Conservation (phyloP, 2,329 filamentous ascomycete genomes). For the Chrysoporthe austroafricana region DNA sequence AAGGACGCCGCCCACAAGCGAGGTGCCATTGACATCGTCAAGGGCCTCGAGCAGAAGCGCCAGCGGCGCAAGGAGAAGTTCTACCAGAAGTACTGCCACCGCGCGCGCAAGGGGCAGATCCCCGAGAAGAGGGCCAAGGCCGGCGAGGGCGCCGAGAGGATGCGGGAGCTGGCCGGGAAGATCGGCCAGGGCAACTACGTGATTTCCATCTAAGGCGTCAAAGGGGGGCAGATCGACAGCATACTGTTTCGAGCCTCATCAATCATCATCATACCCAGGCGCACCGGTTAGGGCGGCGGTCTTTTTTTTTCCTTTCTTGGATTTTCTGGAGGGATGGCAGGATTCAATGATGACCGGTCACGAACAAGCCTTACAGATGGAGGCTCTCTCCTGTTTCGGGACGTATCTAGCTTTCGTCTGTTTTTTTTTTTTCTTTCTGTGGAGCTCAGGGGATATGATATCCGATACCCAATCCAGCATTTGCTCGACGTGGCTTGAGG, state of each 20-base stretch:
- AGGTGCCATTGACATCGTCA: constrained; percentile 96
- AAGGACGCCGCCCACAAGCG: constrained; percentile 69
- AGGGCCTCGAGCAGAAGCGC: constrained; percentile 92
- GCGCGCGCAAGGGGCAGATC: constrained; percentile 70
- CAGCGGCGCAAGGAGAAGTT: constrained; percentile 93
- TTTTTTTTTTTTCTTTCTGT: constrained; percentile 19
- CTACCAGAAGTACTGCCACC: constrained; percentile 85
- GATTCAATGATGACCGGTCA: constrained; percentile 31
- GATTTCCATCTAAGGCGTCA: constrained; percentile 64
- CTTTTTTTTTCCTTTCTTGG: constrained; percentile 26
- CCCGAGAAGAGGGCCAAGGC: constrained; percentile 68
- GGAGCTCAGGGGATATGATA: constrained; percentile 13
- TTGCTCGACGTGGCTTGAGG: constrained; percentile 7
- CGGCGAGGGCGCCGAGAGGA: constrained; percentile 88
- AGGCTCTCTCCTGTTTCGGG: constrained; percentile 27
- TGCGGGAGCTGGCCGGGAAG: constrained; percentile 88
- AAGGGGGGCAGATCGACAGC: not conserved
- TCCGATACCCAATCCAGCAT: constrained; percentile 25
- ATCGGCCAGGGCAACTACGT: constrained; percentile 75
- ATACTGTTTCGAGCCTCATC: not conserved
- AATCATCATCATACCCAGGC: constrained; percentile 27
- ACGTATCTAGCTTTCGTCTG: constrained; percentile 32
- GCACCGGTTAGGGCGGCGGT: not conserved
- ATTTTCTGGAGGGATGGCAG: not conserved
- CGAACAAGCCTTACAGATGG: constrained; percentile 30